Evolutionary conservation across 73 alveolate species (phyloP).

Genomic region (Stentor coeruleus): DNA sequence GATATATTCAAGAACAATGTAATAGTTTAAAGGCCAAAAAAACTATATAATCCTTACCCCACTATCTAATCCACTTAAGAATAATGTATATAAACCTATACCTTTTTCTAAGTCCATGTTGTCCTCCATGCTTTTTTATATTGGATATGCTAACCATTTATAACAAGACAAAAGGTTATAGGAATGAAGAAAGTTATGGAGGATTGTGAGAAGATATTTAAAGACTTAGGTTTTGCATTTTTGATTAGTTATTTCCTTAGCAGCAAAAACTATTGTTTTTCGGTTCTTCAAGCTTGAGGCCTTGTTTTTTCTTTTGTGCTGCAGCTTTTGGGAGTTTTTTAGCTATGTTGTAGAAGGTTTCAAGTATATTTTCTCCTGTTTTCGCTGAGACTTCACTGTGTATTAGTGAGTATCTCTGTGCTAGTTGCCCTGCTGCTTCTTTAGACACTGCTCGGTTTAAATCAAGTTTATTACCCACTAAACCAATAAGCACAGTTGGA

Average conservation of each 20-base stretch:
- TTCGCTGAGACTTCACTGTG: conserved; percentile 26
- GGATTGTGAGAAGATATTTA: too few species aligned
- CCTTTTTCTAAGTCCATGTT: background rate
- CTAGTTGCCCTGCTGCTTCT: background rate
- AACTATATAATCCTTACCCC: background rate
- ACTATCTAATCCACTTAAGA: background rate
- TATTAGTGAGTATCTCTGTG: background rate
- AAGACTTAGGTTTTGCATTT: background rate
- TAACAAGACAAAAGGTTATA: too few species aligned
- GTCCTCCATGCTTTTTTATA: background rate
- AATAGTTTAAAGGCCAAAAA: background rate
- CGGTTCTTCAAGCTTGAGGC: conserved; percentile 18
- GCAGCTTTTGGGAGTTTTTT: conserved; percentile 13
- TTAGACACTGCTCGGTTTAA: conserved; percentile 15
- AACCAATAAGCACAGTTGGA: conserved; percentile 39
- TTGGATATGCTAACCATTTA: too few species aligned
- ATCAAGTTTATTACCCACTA: conserved; percentile 58
- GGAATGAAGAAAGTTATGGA: too few species aligned
- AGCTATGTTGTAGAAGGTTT: conserved; percentile 19
- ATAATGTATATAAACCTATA: background rate
- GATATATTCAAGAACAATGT: background rate
- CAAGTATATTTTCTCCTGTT: conserved; percentile 5
- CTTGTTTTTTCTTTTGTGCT: conserved; percentile 10
- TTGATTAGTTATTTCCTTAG: background rate
- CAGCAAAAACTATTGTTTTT: background rate